A percentile compares a stretch with the other conserved stretches of the same genome.
phyloP scores from a whole-genome alignment of 768 basidiomycete genomes.

The Austroboletus eburneus region DNA sequence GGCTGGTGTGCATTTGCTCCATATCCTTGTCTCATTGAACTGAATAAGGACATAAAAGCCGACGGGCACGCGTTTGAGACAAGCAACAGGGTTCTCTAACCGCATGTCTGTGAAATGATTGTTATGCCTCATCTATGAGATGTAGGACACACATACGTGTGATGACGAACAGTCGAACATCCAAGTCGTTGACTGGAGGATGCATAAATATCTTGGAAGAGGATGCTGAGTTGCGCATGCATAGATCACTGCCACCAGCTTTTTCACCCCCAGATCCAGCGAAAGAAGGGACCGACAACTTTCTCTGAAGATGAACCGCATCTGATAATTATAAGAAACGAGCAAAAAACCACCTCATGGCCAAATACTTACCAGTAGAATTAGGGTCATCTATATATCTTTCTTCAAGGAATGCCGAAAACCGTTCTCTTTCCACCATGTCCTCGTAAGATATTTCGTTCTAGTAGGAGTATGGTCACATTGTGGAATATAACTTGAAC shows the following conservation, averaged over 20 bases:
- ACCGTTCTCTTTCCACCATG: background rate
- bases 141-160: background rate
- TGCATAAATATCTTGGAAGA: too few relatives aligned
- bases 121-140: background rate
- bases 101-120: slow-evolving; percentile 6
- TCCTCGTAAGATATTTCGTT: background rate
- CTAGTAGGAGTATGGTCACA: background rate
- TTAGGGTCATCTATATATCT: too few relatives aligned
- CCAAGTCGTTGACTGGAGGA: too few relatives aligned
- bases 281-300: too few relatives aligned
- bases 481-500: background rate
- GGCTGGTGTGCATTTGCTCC: background rate
- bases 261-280: too few relatives aligned
- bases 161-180: background rate
- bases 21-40: too few relatives aligned
- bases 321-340: too few relatives aligned
- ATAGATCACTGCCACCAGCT: too few relatives aligned
- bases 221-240: too few relatives aligned
- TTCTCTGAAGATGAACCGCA: too few relatives aligned
- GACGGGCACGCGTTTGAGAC: slow-evolving; percentile 12
- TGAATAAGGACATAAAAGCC: slow-evolving; percentile 10
- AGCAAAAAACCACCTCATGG: too few relatives aligned
- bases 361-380: too few relatives aligned
- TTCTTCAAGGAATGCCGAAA: background rate
- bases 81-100: slow-evolving; percentile 4